A percentile compares a stretch with the other conserved stretches of the same genome.
Evolutionary conservation across 305 asterid species (phyloP).

Genomic region (Fraxinus sp.): DNA sequence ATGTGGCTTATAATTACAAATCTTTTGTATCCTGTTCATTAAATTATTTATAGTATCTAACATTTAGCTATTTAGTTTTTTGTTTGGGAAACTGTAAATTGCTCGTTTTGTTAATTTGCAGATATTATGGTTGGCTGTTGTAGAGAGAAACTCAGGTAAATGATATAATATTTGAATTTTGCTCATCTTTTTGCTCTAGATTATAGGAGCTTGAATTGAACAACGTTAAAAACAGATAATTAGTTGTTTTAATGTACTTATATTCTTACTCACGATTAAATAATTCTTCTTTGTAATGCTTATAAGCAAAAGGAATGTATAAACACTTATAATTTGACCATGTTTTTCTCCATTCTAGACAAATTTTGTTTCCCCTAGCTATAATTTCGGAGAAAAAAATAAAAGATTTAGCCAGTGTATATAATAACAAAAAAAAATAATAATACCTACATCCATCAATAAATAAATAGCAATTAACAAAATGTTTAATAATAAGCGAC

Average conservation of each 20-base stretch:
- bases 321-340: neutral
- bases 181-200: neutral
- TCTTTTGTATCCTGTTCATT: constrained; percentile 21
- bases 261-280: neutral
- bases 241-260: too few relatives aligned
- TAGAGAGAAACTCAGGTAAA: neutral
- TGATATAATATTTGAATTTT: neutral
- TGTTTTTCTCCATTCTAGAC: neutral
- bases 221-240: too few relatives aligned
- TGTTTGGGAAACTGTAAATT: constrained; percentile 5
- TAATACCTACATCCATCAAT: neutral
- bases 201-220: neutral
- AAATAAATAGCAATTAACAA: too few relatives aligned
- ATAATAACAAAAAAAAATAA: too few relatives aligned
- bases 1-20: constrained; percentile 2
- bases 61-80: neutral
- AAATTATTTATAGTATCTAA: constrained; percentile 10
- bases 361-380: neutral
- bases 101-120: constrained; percentile 3
- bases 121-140: neutral
- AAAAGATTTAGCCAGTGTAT: neutral
- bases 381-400: neutral
- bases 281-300: neutral
- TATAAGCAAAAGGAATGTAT: neutral
- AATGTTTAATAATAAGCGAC: too few relatives aligned